A percentile compares a stretch with the other conserved stretches of the same genome.
Conservation (phyloP, 768 basidiomycete species). For the Exidia glandulosa region DNA sequence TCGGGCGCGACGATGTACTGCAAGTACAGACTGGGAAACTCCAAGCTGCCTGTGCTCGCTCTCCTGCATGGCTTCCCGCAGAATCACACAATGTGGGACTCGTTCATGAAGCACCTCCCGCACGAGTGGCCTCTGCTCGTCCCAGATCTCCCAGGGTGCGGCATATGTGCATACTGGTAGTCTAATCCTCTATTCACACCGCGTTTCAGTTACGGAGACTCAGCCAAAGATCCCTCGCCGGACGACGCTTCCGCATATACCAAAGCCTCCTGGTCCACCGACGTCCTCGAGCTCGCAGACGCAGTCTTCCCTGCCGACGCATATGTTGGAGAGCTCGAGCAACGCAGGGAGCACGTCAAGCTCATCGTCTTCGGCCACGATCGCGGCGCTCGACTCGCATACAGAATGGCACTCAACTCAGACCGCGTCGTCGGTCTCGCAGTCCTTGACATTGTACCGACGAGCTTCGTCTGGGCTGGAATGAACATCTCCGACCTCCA, state of each 20-base stretch:
- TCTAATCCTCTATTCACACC: background rate
- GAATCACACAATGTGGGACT: slow-evolving; percentile 11
- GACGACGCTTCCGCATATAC: slow-evolving; percentile 5
- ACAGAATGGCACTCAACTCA: slow-evolving; percentile 9
- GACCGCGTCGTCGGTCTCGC: slow-evolving; percentile 9
- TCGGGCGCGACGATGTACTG: background rate
- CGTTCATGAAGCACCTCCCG: slow-evolving; percentile 4
- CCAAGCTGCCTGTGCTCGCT: slow-evolving; percentile 7
- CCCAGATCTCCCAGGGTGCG: slow-evolving; percentile 13
- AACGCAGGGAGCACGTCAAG: background rate
- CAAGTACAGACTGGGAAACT: background rate
- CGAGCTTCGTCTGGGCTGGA: slow-evolving; percentile 7
- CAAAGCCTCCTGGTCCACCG: slow-evolving; percentile 10
- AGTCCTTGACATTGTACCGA: slow-evolving; percentile 12
- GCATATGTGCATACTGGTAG: too few relatives aligned
- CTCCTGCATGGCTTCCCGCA: slow-evolving; percentile 14
- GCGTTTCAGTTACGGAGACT: slow-evolving; percentile 7
- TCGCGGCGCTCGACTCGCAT: slow-evolving; percentile 11
- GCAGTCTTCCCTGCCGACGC: background rate
- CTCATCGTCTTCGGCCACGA: slow-evolving; percentile 11
- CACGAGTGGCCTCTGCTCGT: slow-evolving; percentile 6
- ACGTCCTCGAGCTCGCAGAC: slow-evolving; percentile 8
- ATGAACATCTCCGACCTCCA: slow-evolving; percentile 9
- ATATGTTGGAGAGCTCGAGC: background rate
- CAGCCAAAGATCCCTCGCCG: slow-evolving; percentile 4